phyloP scores from a whole-genome alignment of 257 asterid species.

The Nicotiana noctiflora region DNA sequence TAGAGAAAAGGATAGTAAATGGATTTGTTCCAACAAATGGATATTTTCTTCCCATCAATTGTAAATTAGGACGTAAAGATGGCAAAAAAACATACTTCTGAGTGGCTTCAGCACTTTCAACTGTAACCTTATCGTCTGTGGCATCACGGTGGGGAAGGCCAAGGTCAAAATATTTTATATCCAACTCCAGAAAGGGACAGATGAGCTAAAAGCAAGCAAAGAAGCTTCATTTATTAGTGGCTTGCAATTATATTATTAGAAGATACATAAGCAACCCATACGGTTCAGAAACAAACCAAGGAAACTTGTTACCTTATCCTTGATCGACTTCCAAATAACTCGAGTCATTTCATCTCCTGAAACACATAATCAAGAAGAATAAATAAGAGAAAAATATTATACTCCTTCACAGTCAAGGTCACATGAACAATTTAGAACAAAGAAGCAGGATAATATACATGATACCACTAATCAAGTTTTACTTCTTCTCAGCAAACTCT shows the following conservation, averaged over 20 bases:
- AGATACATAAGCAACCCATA: not conserved
- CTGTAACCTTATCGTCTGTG: constrained; percentile 90
- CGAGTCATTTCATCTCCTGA: constrained; percentile 99
- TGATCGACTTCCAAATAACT: constrained; percentile 87
- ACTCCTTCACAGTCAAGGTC: not conserved
- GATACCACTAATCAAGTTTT: not conserved
- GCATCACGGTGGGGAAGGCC: constrained; percentile 96
- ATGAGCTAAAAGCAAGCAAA: constrained; percentile 55
- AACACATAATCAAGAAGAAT: constrained; percentile 14
- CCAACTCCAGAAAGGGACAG: constrained; percentile 94
- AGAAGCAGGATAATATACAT: not conserved
- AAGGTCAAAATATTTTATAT: constrained; percentile 92
- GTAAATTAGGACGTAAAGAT: not conserved
- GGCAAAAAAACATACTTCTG: constrained; percentile 50
- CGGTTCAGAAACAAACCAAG: constrained; percentile 1
- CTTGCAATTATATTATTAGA: not conserved
- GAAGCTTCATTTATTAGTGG: not conserved
- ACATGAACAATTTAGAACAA: not conserved
- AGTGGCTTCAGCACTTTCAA: constrained; percentile 99
- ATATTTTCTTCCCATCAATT: not conserved
- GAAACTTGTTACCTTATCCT: constrained; percentile 65
- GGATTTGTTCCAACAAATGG: not conserved
- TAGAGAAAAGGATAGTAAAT: not conserved
- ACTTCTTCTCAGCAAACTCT: not conserved
- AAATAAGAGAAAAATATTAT: constrained; percentile 2